Percentiles rank a stretch among this genome's conserved stretches.
These are phyloP conservation scores for Ophiocordyceps unilateralis DNA, from an alignment of 2,329 filamentous ascomycete species.

Conservation along the genomic window DNA sequence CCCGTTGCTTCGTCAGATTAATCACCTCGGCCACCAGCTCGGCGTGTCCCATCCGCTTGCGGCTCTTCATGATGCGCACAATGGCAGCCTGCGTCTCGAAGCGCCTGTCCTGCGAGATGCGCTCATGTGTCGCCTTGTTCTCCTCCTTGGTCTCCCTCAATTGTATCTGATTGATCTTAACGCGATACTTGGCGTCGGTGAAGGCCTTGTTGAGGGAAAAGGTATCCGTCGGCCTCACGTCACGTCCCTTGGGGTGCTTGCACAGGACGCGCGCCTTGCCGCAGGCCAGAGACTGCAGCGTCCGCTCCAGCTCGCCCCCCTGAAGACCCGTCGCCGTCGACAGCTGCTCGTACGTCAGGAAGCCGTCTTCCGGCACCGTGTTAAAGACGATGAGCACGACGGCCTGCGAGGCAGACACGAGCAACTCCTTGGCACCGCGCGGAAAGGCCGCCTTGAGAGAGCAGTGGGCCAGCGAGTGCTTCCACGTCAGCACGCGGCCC, in stretches of 20 bases:
- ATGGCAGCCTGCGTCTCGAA: slow-evolving; percentile 96
- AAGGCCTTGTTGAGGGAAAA: slow-evolving; percentile 73
- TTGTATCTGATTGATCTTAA: slow-evolving; percentile 99
- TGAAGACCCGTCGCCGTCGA: slow-evolving; percentile 56
- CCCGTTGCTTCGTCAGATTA: slow-evolving; percentile 70
- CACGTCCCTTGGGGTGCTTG: slow-evolving; percentile 72
- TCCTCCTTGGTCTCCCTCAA: slow-evolving; percentile 90
- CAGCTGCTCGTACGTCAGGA: slow-evolving; percentile 61
- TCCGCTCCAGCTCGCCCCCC: slow-evolving; percentile 68
- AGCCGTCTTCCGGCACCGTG: slow-evolving; percentile 36
- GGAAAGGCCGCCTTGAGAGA: slow-evolving; percentile 67
- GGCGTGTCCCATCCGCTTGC: slow-evolving; percentile 73
- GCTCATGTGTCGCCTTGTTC: slow-evolving; percentile 84
- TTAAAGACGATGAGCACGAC: slow-evolving; percentile 88
- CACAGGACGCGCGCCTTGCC: slow-evolving; percentile 69
- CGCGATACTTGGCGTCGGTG: slow-evolving; percentile 62
- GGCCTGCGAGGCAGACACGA: slow-evolving; percentile 84
- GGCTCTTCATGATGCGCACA: slow-evolving; percentile 90
- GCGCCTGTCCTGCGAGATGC: slow-evolving; percentile 74
- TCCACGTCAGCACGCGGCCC: slow-evolving; percentile 76
- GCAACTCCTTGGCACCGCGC: slow-evolving; percentile 68
- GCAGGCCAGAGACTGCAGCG: slow-evolving; percentile 87
- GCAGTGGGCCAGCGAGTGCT: slow-evolving; percentile 83
- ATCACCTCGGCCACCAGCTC: slow-evolving; percentile 87
- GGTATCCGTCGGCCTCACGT: slow-evolving; percentile 61